phyloP scores from a whole-genome alignment of 192 early-diverging fungal species.

The Podila horticola region DNA sequence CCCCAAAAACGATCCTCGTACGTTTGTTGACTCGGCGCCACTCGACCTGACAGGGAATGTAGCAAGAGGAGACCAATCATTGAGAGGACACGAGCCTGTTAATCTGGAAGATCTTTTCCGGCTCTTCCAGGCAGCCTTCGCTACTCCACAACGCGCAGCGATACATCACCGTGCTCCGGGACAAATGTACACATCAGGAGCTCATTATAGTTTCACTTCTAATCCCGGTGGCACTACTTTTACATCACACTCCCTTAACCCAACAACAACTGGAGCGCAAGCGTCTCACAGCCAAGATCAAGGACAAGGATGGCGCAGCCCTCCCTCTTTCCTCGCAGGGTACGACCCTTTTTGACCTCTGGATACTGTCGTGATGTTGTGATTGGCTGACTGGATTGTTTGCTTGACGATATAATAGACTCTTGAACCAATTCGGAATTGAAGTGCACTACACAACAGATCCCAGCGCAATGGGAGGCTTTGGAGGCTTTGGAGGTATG shows the following conservation, averaged over 20 bases:
- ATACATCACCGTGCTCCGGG: conserved; percentile 10
- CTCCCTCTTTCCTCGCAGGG: conserved; percentile 29
- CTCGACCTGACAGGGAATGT: neutral
- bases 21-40: conserved; percentile 25
- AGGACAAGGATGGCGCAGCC: conserved; percentile 23
- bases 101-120: conserved; percentile 27
- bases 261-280: neutral
- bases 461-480: conserved; percentile 16
- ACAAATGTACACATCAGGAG: conserved; percentile 3
- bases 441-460: conserved; percentile 31
- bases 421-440: conserved; percentile 32
- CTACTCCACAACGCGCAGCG: conserved; percentile 3
- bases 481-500: conserved; percentile 19
- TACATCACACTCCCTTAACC: neutral
- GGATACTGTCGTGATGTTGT: neutral
- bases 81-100: conserved; percentile 1
- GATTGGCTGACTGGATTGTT: neutral
- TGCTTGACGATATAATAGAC: conserved; percentile 9
- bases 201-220: conserved; percentile 19
- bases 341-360: neutral
- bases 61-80: neutral
- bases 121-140: conserved; percentile 17
- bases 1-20: conserved; percentile 55
- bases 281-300: neutral
- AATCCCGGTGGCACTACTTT: conserved; percentile 8